phyloP scores from a whole-genome alignment of 164 flowering plant genomes.

The Nymphaea colorata region DNA sequence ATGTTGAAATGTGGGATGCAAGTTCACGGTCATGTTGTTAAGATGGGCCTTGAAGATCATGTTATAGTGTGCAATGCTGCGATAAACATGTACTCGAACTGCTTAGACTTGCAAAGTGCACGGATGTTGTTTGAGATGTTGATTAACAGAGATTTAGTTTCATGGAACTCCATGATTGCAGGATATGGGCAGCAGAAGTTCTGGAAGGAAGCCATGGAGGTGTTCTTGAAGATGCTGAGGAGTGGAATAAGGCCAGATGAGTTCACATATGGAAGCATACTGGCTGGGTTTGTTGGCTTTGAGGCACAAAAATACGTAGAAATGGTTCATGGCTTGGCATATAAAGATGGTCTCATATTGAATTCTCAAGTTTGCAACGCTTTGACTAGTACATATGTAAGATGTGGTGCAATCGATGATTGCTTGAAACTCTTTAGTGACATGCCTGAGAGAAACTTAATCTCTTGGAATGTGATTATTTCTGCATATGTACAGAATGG shows the following conservation, averaged over 20 bases:
- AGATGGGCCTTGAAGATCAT: conserved; percentile 32
- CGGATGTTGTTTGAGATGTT: conserved; percentile 9
- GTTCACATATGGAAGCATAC: conserved; percentile 54
- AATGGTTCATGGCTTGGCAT: conserved; percentile 41
- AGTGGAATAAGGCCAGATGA: conserved; percentile 45
- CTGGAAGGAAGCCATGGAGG: conserved; percentile 20
- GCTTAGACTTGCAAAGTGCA: conserved; percentile 23
- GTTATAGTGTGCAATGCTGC: conserved; percentile 55
- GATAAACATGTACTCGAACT: conserved; percentile 30
- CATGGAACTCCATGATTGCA: conserved; percentile 39
- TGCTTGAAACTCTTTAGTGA: conserved; percentile 34
- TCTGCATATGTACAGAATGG: conserved; percentile 45
- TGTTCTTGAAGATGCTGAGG: conserved; percentile 43
- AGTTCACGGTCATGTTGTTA: conserved; percentile 40
- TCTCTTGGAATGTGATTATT: conserved; percentile 70
- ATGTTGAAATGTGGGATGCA: conserved; percentile 23
- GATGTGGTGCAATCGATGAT: conserved; percentile 21
- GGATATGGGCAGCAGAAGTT: conserved; percentile 31
- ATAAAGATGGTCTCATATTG: conserved; percentile 32
- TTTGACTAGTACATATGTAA: conserved; percentile 46
- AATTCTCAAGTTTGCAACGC: conserved; percentile 50
- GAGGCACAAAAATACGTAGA: conserved; percentile 12
- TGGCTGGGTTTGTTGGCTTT: conserved; percentile 27
- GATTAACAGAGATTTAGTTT: conserved; percentile 14
- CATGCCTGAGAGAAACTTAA: conserved; percentile 37